Evolutionary conservation across 2,329 filamentous ascomycete species (phyloP).

Genomic region (Dactylellina parvicollis): DNA sequence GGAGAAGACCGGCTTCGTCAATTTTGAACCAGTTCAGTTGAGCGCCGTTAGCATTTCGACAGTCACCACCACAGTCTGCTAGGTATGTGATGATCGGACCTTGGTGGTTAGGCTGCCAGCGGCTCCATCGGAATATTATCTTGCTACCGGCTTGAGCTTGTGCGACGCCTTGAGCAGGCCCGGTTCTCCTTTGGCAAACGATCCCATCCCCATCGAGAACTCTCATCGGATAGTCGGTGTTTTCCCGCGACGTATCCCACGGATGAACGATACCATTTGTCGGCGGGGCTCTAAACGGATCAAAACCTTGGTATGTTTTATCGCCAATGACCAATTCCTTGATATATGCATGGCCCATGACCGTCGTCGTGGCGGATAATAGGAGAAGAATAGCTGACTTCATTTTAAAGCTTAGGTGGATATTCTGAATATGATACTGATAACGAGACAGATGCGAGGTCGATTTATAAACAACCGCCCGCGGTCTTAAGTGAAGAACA

Average conservation of each 20-base stretch:
- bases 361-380: slow-evolving; percentile 43
- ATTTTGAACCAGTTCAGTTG: slow-evolving; percentile 64
- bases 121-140: slow-evolving; percentile 65
- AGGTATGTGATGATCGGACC: slow-evolving; percentile 66
- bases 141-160: slow-evolving; percentile 64
- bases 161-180: slow-evolving; percentile 62
- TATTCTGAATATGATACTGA: too few species aligned
- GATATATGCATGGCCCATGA: slow-evolving; percentile 54
- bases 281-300: slow-evolving; percentile 50
- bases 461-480: too few species aligned
- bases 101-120: slow-evolving; percentile 65
- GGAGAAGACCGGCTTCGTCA: slow-evolving; percentile 60
- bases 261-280: slow-evolving; percentile 58
- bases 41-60: slow-evolving; percentile 62
- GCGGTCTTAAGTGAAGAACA: too few species aligned
- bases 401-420: too few species aligned
- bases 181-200: slow-evolving; percentile 64
- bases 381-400: too few species aligned
- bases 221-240: slow-evolving; percentile 64
- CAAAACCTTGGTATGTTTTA: slow-evolving; percentile 51
- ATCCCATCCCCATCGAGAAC: slow-evolving; percentile 63
- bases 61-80: slow-evolving; percentile 62
- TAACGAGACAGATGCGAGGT: too few species aligned
- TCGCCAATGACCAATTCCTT: slow-evolving; percentile 54
- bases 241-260: slow-evolving; percentile 13